These are phyloP conservation scores for Hyphopichia pseudoburtonii DNA, from an alignment of 1,139 yeast genomes.

Conservation along the genomic window DNA sequence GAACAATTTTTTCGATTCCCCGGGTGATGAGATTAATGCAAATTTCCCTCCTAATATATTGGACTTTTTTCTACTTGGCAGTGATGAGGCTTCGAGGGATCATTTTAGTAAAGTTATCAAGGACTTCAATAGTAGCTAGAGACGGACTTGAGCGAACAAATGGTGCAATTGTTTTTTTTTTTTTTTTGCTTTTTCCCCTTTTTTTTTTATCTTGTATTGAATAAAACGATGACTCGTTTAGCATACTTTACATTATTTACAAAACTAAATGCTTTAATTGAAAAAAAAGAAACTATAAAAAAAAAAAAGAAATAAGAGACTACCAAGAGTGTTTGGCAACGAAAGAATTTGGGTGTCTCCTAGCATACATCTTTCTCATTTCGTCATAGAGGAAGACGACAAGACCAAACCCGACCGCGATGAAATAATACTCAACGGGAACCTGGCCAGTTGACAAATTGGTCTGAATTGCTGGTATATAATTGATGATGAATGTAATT, in stretches of 20 bases:
- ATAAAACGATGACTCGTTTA: no score
- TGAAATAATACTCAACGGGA: slow-evolving; percentile 50
- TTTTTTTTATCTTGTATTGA: no score
- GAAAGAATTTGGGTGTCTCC: slow-evolving; percentile 37
- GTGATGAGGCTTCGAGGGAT: slow-evolving; percentile 3
- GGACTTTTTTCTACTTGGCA: slow-evolving; percentile 2
- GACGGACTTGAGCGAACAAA: no score
- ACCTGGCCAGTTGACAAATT: slow-evolving; percentile 38
- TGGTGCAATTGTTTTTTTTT: no score
- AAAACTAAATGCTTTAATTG: no score
- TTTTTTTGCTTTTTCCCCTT: no score
- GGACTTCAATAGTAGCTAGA: neutral
- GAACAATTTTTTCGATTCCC: slow-evolving; percentile 1
- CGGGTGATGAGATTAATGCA: neutral
- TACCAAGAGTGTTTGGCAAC: slow-evolving; percentile 46
- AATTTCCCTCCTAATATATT: slow-evolving; percentile 2
- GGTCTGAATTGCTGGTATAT: slow-evolving; percentile 43
- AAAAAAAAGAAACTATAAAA: no score
- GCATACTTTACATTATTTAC: no score
- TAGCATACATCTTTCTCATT: slow-evolving; percentile 35
- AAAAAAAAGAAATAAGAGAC: slow-evolving; percentile 1
- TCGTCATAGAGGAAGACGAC: slow-evolving; percentile 44
- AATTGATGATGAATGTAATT: slow-evolving; percentile 46
- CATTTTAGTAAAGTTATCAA: neutral
- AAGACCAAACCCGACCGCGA: slow-evolving; percentile 48